Conservation (phyloP, 805 yeast species). For the Lipomyces kockii region DNA sequence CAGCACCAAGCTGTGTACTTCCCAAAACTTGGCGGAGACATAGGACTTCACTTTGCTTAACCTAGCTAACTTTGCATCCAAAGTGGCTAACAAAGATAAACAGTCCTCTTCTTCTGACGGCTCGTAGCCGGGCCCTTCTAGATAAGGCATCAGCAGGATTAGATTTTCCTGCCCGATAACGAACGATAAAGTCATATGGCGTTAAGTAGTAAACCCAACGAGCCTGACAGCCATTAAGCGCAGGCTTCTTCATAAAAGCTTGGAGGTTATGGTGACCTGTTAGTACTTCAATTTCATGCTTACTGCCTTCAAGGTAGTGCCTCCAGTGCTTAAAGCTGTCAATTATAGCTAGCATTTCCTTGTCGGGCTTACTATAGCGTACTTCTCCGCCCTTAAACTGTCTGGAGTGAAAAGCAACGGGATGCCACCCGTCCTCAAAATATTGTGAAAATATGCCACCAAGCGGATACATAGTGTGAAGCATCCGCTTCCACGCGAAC, state of each 20-base stretch:
- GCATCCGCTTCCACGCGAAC: neutral
- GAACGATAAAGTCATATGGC: conserved; percentile 28
- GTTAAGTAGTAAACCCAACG: conserved; percentile 30
- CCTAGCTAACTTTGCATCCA: neutral
- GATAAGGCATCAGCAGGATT: conserved; percentile 36
- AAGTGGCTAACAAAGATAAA: neutral
- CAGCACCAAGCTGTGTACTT: neutral
- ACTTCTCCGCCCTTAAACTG: conserved; percentile 13
- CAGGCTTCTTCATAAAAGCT: conserved; percentile 13
- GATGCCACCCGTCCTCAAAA: neutral
- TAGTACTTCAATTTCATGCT: neutral
- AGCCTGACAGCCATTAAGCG: conserved; percentile 20
- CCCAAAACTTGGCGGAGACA: neutral
- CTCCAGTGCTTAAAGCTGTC: conserved; percentile 16
- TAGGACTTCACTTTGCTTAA: neutral
- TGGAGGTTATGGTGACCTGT: conserved; percentile 26
- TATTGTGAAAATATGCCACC: neutral
- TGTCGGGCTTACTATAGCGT: neutral
- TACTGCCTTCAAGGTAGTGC: conserved; percentile 17
- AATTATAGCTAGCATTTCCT: conserved; percentile 4
- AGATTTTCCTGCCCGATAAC: conserved; percentile 13
- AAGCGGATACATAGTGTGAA: neutral
- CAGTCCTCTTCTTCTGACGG: neutral
- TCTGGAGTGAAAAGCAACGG: conserved; percentile 5
- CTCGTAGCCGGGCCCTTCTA: neutral